Evolutionary conservation across 345 rosid species (phyloP), one percentile per base, ranked within the genome.

Genomic region (Syzygium oleosum): DNA sequence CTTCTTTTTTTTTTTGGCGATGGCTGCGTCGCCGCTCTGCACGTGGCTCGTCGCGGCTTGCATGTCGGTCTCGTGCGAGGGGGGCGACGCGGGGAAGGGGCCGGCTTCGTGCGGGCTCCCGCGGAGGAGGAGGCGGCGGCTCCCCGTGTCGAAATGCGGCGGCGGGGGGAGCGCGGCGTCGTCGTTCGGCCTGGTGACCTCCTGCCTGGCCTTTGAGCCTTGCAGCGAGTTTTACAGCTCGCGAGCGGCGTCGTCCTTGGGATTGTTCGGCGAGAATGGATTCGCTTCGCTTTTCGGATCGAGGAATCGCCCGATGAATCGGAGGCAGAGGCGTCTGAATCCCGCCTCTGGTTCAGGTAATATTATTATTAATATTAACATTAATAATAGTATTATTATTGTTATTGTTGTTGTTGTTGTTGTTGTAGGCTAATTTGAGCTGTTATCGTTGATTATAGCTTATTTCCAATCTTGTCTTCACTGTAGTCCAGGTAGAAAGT

Each of bases 11-110:
- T 43, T 41, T 41, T 41, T 41, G 53, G 25, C 58, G 53, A 59
- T 59, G 52, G 78, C 78, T 58, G 90, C 88, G 91, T 90, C 97
- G 19, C 97, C 99, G 85, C 84, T 97, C 65, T 96, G 99, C 94
- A 95, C 99, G 84, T 97, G 99, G 96, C 89, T 97, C 31, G 93
- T 95, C 87, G 97, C 98, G 9, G 93, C 98, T 86, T 97, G 96
- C 97, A 94, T 97, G 97, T 94, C 98, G 53, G 91, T 92, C 93
- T 68, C 94, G 54, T 84, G 91, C 92, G 89, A 87, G 38, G 73
- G 88, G 88, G 94, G 90, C 87, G 92, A 86, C 43, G 78, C 84
- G 25, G 27, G 16, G 87, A 51, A 86, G 90, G 85, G 87, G 88
- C 85, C 34, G 53, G 53, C 88, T 55, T 85, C 90, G 84, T 91